Base-by-base conservation (phyloP, 345 rosid genomes). In the Balakata baccata region DNA sequence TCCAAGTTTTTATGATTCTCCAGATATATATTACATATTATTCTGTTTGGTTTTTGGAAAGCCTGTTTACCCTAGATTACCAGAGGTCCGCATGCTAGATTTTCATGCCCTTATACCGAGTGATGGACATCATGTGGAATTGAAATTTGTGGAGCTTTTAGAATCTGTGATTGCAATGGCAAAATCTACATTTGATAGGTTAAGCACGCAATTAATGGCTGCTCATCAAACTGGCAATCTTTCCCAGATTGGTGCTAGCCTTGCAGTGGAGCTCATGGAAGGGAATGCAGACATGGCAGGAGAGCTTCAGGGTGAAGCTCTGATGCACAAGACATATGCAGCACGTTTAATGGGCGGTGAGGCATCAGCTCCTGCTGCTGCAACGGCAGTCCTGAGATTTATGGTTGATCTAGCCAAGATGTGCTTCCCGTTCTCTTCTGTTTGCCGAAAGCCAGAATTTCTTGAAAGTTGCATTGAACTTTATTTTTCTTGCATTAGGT, bases 401-500 rank as follows among this genome's bases (percentile, higher is more conserved):
- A 93, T 96, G 99, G 99, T 96, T 87, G 99, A 96, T 85, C 87
- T 96, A 70, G 97, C 96, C 70, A 96, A 96, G 86, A 92, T 96
- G 97, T 93, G 92, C 77, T 92, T 96, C 74, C 84, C 93, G 25
- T 96, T 96, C 85, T 90, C 98, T 71, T 87, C 94, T 82, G 92
- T 87, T 72, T 96, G 98, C 91, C 87, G 97, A 80, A 85, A 97
- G 63, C 79, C 92, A 16, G 99, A 96, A 69, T 90, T 91, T 84
- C 89, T 96, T 68, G 98, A 93, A 81, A 88, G 87, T 84, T 96
- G 98, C 74, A 87, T 87, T 23, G 98, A 93, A 75, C 97, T 96
- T 61, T 96, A 91, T 80, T 96, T 96, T 83, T 93, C 97, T 73
- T 96, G 99, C 79, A 85, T 86, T 79, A 93, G 99, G 99, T 96